Evolutionary conservation across 176 grass and related monocot species (phyloP).

Genomic region (Paspalum vaginatum): DNA sequence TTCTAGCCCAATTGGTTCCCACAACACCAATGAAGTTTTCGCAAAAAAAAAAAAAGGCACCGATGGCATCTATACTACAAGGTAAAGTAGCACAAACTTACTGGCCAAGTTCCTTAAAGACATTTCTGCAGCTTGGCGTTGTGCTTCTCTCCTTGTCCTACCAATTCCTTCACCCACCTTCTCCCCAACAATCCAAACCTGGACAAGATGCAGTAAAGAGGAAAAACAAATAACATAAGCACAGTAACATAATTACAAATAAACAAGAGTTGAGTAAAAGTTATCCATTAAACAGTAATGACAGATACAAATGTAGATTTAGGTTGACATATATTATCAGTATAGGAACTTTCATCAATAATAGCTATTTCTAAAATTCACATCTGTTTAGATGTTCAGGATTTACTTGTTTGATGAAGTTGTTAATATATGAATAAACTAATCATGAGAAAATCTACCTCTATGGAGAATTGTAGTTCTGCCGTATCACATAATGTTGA

Average conservation of each 20-base stretch:
- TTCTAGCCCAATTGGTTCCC: neutral
- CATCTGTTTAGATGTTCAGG: neutral
- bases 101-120: conserved; percentile 83
- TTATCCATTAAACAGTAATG: neutral
- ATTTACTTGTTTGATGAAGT: conserved; percentile 1
- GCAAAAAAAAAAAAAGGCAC: neutral
- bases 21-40: neutral
- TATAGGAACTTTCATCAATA: no score
- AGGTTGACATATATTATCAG: no score
- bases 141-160: conserved; percentile 92
- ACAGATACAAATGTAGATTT: conserved; percentile 20
- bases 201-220: conserved; percentile 19
- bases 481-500: conserved; percentile 64
- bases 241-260: conserved; percentile 5
- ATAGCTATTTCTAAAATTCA: no score
- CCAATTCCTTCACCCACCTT: conserved; percentile 86
- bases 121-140: conserved; percentile 69
- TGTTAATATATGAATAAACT: neutral
- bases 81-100: conserved; percentile 42
- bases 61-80: conserved; percentile 17
- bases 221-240: conserved; percentile 1
- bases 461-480: conserved; percentile 79
- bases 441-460: conserved; percentile 55
- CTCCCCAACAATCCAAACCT: conserved; percentile 97
- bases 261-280: neutral